Conservation (phyloP, 495 filamentous ascomycete species). For the Haplographium delicatum region DNA sequence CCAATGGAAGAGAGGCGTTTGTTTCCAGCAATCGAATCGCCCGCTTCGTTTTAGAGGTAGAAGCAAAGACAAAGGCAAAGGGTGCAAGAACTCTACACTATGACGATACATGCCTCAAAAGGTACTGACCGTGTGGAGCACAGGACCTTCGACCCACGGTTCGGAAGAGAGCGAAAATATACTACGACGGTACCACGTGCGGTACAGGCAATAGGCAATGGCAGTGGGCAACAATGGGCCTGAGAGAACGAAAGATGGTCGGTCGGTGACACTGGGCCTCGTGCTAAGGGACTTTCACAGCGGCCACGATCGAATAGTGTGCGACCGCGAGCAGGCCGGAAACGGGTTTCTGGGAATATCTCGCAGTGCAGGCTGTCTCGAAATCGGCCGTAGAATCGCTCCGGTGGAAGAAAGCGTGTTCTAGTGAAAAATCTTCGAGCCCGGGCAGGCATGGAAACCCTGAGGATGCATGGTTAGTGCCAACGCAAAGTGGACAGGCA, state of each 20-base stretch:
- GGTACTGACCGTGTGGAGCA: too few relatives aligned
- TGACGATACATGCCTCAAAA: too few relatives aligned
- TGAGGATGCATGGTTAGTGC: constrained; percentile 17
- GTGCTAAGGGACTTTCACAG: neutral
- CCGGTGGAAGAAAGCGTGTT: constrained; percentile 11
- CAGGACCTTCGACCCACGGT: too few relatives aligned
- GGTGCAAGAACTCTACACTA: too few relatives aligned
- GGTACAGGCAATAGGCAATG: neutral
- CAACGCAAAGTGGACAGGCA: constrained; percentile 6
- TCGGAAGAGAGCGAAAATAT: too few relatives aligned
- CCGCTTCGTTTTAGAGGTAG: constrained; percentile 2
- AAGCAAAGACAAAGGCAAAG: too few relatives aligned
- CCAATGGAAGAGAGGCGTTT: constrained; percentile 4
- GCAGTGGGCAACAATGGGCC: neutral
- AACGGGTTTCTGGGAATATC: constrained; percentile 6
- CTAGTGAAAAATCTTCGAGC: constrained; percentile 3
- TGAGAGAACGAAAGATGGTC: too few relatives aligned
- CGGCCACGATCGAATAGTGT: neutral
- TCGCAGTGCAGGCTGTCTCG: neutral
- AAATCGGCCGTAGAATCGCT: constrained; percentile 18
- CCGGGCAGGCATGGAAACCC: constrained; percentile 8
- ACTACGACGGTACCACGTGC: neutral
- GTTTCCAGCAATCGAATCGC: constrained; percentile 4
- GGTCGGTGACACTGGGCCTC: neutral
- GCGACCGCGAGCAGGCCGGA: neutral